Evolutionary conservation across 2,329 filamentous ascomycete species (phyloP).

Genomic region (Fusarium palustre): DNA sequence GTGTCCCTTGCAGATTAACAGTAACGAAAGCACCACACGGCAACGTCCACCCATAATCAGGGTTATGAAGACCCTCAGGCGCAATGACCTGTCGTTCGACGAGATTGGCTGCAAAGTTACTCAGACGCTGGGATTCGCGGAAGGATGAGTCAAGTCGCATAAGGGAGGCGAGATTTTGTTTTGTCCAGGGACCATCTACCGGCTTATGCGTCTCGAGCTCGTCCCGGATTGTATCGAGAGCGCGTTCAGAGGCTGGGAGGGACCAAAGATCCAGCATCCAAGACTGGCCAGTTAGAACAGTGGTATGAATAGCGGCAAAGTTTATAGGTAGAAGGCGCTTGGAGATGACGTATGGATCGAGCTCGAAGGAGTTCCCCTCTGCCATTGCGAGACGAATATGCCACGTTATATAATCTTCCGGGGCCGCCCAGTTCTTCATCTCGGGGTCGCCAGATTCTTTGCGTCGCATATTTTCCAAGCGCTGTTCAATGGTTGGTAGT

Average conservation of each 20-base stretch:
- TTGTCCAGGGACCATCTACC: slow-evolving; percentile 58
- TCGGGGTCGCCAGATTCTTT: slow-evolving; percentile 56
- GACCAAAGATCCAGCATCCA: slow-evolving; percentile 61
- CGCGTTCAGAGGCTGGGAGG: slow-evolving; percentile 51
- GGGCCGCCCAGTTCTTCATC: slow-evolving; percentile 57
- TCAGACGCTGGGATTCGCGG: slow-evolving; percentile 64
- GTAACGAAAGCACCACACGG: slow-evolving; percentile 59
- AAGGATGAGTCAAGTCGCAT: slow-evolving; percentile 64
- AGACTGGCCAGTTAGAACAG: slow-evolving; percentile 62
- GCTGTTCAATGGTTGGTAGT: slow-evolving; percentile 61
- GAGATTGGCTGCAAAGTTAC: slow-evolving; percentile 60
- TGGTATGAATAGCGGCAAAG: slow-evolving; percentile 71
- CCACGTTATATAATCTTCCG: slow-evolving; percentile 70
- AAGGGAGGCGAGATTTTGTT: slow-evolving; percentile 57
- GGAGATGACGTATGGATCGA: slow-evolving; percentile 61
- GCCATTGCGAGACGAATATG: slow-evolving; percentile 62
- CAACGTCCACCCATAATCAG: slow-evolving; percentile 48
- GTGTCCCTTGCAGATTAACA: slow-evolving; percentile 58
- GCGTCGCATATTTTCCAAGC: slow-evolving; percentile 59
- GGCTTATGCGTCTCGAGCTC: slow-evolving; percentile 53
- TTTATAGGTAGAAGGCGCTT: slow-evolving; percentile 66
- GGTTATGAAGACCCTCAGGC: slow-evolving; percentile 58
- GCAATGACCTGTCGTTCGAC: slow-evolving; percentile 60
- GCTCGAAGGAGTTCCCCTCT: slow-evolving; percentile 58
- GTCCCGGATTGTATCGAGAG: slow-evolving; percentile 56